Base-by-base conservation (phyloP, 257 asterid species). In the Phtheirospermum japonicum region DNA sequence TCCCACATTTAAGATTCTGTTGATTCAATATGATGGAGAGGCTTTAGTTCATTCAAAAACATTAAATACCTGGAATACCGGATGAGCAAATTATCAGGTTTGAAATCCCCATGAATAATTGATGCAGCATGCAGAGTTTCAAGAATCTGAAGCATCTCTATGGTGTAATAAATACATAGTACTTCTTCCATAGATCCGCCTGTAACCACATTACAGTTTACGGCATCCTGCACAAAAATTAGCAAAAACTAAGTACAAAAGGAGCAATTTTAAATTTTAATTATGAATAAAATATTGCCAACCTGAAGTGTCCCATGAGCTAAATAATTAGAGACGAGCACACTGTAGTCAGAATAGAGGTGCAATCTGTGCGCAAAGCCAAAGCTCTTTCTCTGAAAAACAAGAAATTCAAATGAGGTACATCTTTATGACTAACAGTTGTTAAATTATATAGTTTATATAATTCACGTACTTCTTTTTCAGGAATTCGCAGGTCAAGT, bases 231-330 rank as follows among this genome's bases (percentile, higher is more conserved):
- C 73, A 80, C 67, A 70, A 60, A 13, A 28, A 54, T 63, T 36
- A 71, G 50, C 19, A 72, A 65, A 49, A 65, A 68, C 9, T 16
- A 61, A 66, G 74, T 51, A 57, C 40, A 37, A 40, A 12, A 20
- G 59, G 58, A 58, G 53, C 64, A 45, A 55, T 34, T 64, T 50
- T 65, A 18, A 19, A 49, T 48, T 7, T 20, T 43, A 6, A 40
- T 45, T 12, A 42, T 45, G 26, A 54, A 66, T 32, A 71, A 63
- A 71, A 46, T 51, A 64, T n/a, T 72, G 73, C 58, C 63, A 63
- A 93, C 99, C 97, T 83, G 99, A 72, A 93, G 97, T 36, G 97
- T 93, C 67, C 97, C 99, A 52, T 89, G 80, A 59, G 85, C 83
- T 42, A 83, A 71, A 83, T 76, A 89, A 77, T 87, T 88, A 54